Base-by-base conservation (phyloP, 1,139 yeast genomes). In the Yamadazyma jaroonii region DNA sequence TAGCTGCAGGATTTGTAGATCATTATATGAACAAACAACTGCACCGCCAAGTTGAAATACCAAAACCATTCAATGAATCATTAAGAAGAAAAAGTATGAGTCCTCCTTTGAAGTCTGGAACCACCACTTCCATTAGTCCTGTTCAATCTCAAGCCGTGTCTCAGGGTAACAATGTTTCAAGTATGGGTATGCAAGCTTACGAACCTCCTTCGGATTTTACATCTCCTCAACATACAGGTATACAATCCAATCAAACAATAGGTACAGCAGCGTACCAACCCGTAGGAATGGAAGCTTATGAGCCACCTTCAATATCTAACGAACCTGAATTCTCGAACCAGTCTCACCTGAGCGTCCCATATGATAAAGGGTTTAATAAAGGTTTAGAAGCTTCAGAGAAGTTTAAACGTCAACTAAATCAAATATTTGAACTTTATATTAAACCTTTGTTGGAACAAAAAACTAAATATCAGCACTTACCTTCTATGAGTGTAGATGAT, bases 281-380 rank as follows among this genome's bases (percentile, higher is more conserved):
- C 30, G 14, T 32, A 13, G 39, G 39, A n/a, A 24, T 29, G 25
- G 12, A 32, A 28, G 25, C 24, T 4, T 36, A 36, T 17, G 20
- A 17, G 20, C 20, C 20, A 4, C 20, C 20, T 4, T 17, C 20
- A 4, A 6, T 6, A 17, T 17, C n/a, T n/a, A n/a, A n/a, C n/a
- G n/a, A n/a, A n/a, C n/a, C n/a, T n/a, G n/a, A n/a, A 17, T 17
- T 17, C 20, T 17, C 20, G 6, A 17, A 17, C 20, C n/a, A n/a
- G n/a, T n/a, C n/a, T 17, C 20, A 17, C 20, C 20, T 17, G 20
- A 6, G 6, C 6, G 20, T 17, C 6, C 50, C 74, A 1, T 70
- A 58, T 37, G 62, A 64, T 26, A 52, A 51, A 37, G 76, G 76
- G 4, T 67, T 54, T 41, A 55, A 54, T 9, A 56, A 50, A 31